Base-by-base conservation (phyloP, 2,329 filamentous ascomycete species). In the Dothiorella sarmentorum region DNA sequence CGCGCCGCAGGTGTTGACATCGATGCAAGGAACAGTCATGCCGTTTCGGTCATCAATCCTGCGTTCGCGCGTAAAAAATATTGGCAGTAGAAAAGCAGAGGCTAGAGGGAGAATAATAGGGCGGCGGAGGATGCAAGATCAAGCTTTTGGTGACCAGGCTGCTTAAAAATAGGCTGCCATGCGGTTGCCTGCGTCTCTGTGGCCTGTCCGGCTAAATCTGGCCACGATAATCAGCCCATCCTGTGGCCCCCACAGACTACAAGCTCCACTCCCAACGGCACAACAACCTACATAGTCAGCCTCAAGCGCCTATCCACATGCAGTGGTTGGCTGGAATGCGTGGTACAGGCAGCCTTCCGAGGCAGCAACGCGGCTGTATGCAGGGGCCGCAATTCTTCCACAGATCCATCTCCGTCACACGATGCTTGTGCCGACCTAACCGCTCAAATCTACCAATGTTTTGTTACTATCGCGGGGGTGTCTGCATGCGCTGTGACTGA, bases 331-430 rank as follows among this genome's bases (percentile, higher is more conserved):
- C 17, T 40, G 33, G 49, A 20, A 38, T 40, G 35, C 24, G 33
- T 40, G 18, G 49, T 10, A 53, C 49, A 51, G 10, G 15, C 43
- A 11, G 3, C 15, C 24, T 18, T 45, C 7, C 24, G 2, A 45
- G 49, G 49, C 49, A 40, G 35, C 49, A 53, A 20, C 22, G 24
- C 49, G 20, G 49, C 35, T 51, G 31, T 53, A 53, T 40, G 49
- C 35, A 53, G 35, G 49, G 49, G 49, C 49, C 11, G n/a, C 49
- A 40, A 40, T n/a, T 40, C 49, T 24, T 38, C 49, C 49, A 53
- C 33, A 53, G 22, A 53, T 22, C 49, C 33, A 22, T 35, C 24
- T 7, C 31, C 13, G 49, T 53, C 33, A 40, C 49, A 53, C 33
- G 35, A 53, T 40, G 24, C n/a, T 38, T 22, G 15, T 13, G 7